Evolutionary conservation across 306 rosid genomes (phyloP).

Genomic region (Quercus suber): DNA sequence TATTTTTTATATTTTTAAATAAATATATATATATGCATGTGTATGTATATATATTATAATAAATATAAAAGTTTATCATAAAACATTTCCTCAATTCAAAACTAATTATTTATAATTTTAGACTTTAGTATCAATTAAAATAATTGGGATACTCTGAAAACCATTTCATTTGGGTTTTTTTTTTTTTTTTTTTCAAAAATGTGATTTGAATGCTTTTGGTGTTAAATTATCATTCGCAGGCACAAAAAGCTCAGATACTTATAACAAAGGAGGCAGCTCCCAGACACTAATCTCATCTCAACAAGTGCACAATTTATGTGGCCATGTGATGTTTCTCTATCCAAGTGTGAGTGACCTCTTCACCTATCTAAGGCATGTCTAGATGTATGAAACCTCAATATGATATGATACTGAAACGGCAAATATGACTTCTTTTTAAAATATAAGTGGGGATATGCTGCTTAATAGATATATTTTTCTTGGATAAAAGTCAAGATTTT

Average conservation of each 20-base stretch:
- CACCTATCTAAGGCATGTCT: background rate
- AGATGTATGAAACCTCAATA: background rate
- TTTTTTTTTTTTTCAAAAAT: background rate
- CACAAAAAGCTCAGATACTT: constrained; percentile 34
- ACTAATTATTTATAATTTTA: too few relatives aligned
- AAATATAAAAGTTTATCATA: too few relatives aligned
- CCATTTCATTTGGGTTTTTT: background rate
- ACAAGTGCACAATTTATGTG: background rate
- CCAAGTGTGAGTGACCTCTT: background rate
- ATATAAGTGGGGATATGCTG: background rate
- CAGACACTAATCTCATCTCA: constrained; percentile 18
- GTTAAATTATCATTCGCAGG: constrained; percentile 34
- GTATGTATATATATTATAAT: too few relatives aligned
- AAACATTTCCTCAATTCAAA: too few relatives aligned
- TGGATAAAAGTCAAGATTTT: background rate
- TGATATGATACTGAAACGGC: background rate
- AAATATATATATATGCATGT: too few relatives aligned
- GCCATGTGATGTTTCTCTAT: background rate
- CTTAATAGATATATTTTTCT: background rate
- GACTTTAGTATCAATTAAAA: too few relatives aligned
- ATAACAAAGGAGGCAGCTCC: constrained; percentile 22
- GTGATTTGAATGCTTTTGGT: background rate
- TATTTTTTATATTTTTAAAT: too few relatives aligned
- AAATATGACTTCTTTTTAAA: background rate
- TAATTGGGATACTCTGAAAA: background rate